Conservation (phyloP, 2,329 filamentous ascomycete species). For the Aspergillus piperis region DNA sequence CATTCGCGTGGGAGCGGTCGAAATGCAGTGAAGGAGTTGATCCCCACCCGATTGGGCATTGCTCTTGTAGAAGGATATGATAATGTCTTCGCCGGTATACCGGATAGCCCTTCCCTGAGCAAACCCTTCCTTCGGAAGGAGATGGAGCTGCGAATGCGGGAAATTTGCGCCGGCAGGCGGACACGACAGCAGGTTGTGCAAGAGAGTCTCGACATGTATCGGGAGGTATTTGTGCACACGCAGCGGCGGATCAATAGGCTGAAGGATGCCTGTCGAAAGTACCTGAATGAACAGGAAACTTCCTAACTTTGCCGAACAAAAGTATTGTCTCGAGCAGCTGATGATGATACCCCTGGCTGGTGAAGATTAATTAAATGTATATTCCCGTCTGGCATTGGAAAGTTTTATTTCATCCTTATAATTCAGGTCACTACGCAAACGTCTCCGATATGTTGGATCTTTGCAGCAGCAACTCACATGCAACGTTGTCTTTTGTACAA, state of each 20-base stretch:
- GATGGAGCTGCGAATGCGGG: constrained; percentile 97
- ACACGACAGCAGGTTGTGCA: constrained; percentile 73
- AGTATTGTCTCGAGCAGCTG: not conserved
- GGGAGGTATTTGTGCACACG: constrained; percentile 80
- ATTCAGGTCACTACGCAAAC: too few relatives aligned
- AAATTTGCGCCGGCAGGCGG: constrained; percentile 85
- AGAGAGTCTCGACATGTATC: constrained; percentile 84
- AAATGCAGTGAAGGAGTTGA: constrained; percentile 73
- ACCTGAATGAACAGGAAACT: constrained; percentile 48
- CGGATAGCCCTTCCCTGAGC: constrained; percentile 66
- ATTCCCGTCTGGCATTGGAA: not conserved
- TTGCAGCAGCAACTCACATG: too few relatives aligned
- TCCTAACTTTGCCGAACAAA: constrained; percentile 15
- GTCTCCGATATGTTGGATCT: too few relatives aligned
- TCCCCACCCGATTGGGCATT: constrained; percentile 87
- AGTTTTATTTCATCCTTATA: not conserved
- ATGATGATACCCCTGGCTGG: constrained; percentile 9
- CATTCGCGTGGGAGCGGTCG: constrained; percentile 53
- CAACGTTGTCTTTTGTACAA: too few relatives aligned
- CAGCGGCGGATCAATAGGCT: constrained; percentile 69
- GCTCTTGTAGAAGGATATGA: constrained; percentile 94
- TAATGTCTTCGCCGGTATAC: constrained; percentile 83
- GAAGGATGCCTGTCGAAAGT: constrained; percentile 60
- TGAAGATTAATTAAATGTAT: not conserved
- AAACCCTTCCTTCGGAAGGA: constrained; percentile 97